Evolutionary conservation across 345 rosid species (phyloP).

Genomic region (Bruguiera sexangula): DNA sequence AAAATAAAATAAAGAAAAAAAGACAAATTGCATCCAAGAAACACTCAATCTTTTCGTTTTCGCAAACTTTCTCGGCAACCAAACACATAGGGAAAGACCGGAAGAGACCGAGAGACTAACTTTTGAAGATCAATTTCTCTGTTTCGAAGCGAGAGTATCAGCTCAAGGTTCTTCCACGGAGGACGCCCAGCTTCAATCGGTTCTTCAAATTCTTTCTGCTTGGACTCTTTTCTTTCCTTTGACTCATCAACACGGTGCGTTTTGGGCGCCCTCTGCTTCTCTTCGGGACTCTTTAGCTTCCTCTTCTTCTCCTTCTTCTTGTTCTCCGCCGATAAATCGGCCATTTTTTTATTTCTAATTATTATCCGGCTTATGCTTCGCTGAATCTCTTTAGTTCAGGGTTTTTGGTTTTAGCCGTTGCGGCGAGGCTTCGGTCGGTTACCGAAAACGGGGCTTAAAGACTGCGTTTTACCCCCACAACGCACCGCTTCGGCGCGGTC

Average conservation of each 20-base stretch:
- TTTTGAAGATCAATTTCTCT: constrained; percentile 43
- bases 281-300: constrained; percentile 27
- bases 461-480: too few species aligned
- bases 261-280: constrained; percentile 27
- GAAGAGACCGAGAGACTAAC: constrained; percentile 39
- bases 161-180: constrained; percentile 74
- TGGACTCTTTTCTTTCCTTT: constrained; percentile 19
- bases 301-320: constrained; percentile 42
- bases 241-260: constrained; percentile 23
- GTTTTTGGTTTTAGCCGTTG: too few species aligned
- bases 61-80: not conserved
- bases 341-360: constrained; percentile 22
- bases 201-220: constrained; percentile 11
- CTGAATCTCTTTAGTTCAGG: too few species aligned
- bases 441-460: too few species aligned
- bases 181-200: constrained; percentile 36
- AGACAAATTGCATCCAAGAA: not conserved
- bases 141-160: constrained; percentile 54
- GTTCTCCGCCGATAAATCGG: constrained; percentile 25
- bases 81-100: not conserved
- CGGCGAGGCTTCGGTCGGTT: too few species aligned
- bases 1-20: too few species aligned
- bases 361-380: too few species aligned
- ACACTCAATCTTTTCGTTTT: not conserved
- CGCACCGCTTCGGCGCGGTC: too few species aligned